phyloP scores from a whole-genome alignment of 2,329 filamentous ascomycete species.

The Furcasterigmium furcatum region DNA sequence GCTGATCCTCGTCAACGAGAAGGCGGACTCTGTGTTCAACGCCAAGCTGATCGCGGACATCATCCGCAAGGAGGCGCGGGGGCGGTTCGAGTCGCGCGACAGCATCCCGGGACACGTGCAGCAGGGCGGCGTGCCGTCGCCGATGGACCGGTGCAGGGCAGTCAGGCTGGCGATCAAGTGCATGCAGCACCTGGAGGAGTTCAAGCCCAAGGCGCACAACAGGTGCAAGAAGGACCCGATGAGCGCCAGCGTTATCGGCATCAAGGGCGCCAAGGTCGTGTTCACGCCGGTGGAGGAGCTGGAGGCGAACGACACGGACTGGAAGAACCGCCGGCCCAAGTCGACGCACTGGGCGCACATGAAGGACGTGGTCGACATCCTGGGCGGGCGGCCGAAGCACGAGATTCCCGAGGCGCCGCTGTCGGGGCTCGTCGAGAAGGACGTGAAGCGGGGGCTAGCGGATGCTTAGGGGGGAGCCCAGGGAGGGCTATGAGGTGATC shows the following conservation, averaged over 20 bases:
- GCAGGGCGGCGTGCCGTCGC: slow-evolving; percentile 86
- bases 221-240: slow-evolving; percentile 71
- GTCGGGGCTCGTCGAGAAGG: slow-evolving; percentile 53
- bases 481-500: background rate
- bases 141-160: slow-evolving; percentile 94
- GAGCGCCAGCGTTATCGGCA: slow-evolving; percentile 82
- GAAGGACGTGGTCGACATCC: slow-evolving; percentile 77
- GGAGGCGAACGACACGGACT: slow-evolving; percentile 86
- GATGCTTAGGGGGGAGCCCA: background rate
- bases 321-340: slow-evolving; percentile 82
- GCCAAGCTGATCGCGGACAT: slow-evolving; percentile 94
- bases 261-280: slow-evolving; percentile 85
- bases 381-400: slow-evolving; percentile 68
- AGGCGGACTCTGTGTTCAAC: slow-evolving; percentile 83
- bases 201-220: slow-evolving; percentile 60
- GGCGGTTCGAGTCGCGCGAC: slow-evolving; percentile 87
- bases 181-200: slow-evolving; percentile 84
- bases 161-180: slow-evolving; percentile 91
- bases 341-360: slow-evolving; percentile 81
- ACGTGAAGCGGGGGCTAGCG: slow-evolving; percentile 50
- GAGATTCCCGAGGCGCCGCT: slow-evolving; percentile 45
- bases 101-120: slow-evolving; percentile 93
- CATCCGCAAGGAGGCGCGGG: slow-evolving; percentile 88
- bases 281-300: slow-evolving; percentile 79
- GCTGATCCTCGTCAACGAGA: slow-evolving; percentile 95